Percentiles rank a stretch among this genome's conserved stretches.
phyloP scores from a whole-genome alignment of 306 rosid genomes.

The Vicia sativa region DNA sequence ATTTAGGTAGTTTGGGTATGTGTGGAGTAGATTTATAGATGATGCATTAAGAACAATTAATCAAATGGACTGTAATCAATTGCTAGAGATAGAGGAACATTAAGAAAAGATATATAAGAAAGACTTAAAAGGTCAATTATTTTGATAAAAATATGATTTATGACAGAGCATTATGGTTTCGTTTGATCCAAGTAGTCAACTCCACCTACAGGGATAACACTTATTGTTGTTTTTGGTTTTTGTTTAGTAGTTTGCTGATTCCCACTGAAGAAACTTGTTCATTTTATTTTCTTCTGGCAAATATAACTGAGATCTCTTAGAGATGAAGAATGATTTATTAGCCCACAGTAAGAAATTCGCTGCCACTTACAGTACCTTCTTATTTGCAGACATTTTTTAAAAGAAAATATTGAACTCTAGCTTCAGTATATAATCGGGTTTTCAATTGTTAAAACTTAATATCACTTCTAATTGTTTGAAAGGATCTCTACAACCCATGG shows the following conservation, averaged over 20 bases:
- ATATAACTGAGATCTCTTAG: constrained; percentile 8
- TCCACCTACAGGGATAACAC: not conserved
- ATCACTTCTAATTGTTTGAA: not conserved
- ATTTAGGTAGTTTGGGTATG: not conserved
- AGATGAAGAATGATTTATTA: constrained; percentile 11
- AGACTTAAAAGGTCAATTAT: not conserved
- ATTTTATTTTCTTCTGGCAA: not conserved
- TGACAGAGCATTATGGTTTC: not conserved
- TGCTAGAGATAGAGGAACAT: not conserved
- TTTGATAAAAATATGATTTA: no score
- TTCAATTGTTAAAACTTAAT: no score
- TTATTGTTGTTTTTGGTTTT: not conserved
- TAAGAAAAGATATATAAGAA: not conserved
- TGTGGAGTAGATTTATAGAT: not conserved
- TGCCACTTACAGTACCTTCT: not conserved
- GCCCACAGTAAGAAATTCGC: no score
- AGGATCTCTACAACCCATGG: constrained; percentile 1
- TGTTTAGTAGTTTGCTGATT: not conserved
- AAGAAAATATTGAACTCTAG: not conserved
- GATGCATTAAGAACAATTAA: not conserved
- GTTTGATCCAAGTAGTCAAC: not conserved
- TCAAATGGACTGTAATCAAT: not conserved
- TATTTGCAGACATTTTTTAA: not conserved
- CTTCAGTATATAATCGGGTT: no score
- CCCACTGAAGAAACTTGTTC: not conserved